phyloP scores from a whole-genome alignment of 192 early-diverging fungal genomes.

The Linnemannia schmuckeri region DNA sequence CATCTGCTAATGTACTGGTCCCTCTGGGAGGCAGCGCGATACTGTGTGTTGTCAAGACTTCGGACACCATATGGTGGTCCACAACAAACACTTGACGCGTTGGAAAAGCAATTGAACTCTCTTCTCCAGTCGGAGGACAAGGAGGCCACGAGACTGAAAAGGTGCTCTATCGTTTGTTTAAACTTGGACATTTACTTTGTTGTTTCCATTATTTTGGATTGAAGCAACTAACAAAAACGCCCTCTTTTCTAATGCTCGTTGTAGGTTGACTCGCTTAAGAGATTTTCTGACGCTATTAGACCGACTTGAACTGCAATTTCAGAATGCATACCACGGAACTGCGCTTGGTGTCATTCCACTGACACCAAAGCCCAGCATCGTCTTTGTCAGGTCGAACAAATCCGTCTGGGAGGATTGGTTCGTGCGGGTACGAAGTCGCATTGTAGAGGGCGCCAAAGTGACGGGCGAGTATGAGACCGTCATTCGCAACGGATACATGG shows the following conservation, averaged over 20 bases:
- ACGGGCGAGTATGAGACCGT: conserved; percentile 58
- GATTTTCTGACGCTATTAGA: conserved; percentile 74
- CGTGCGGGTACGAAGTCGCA: conserved; percentile 63
- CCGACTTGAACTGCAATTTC: conserved; percentile 80
- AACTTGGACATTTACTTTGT: background rate
- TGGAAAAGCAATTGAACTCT: conserved; percentile 60
- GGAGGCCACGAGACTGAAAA: background rate
- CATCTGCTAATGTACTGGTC: conserved; percentile 76
- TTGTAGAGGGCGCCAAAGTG: conserved; percentile 67
- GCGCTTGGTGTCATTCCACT: conserved; percentile 65
- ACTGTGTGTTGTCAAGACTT: conserved; percentile 78
- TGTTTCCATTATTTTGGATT: too few species aligned
- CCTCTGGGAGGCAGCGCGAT: conserved; percentile 81
- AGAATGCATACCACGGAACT: conserved; percentile 72
- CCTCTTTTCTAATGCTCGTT: background rate
- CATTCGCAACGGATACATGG: conserved; percentile 55
- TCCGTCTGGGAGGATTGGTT: conserved; percentile 88
- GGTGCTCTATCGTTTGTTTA: background rate
- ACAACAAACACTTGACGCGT: conserved; percentile 69
- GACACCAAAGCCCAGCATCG: conserved; percentile 71
- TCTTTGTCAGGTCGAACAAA: conserved; percentile 81
- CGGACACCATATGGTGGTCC: conserved; percentile 83
- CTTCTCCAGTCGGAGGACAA: conserved; percentile 30
- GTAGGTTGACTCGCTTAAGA: conserved; percentile 46
- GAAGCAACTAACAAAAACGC: background rate